A percentile compares a stretch with the other conserved stretches of the same genome.
These are phyloP conservation scores for Claviceps africana DNA, from an alignment of 2,329 filamentous ascomycete species.

Conservation along the genomic window DNA sequence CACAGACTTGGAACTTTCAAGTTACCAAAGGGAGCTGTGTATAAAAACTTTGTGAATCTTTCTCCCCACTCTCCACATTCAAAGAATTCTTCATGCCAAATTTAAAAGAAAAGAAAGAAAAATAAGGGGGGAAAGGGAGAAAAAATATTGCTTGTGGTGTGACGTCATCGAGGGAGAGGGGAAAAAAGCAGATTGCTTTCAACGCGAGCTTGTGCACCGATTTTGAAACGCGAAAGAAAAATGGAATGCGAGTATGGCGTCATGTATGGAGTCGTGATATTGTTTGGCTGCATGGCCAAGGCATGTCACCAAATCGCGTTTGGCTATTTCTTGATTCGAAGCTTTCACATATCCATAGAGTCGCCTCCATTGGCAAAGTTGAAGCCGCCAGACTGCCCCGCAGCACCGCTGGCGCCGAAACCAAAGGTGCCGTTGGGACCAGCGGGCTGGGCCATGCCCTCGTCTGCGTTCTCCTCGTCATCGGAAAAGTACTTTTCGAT, in stretches of 20 bases:
- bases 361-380: slow-evolving; percentile 71
- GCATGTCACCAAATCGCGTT: not conserved
- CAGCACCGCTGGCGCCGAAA: slow-evolving; percentile 51
- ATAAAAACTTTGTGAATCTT: slow-evolving; percentile 9
- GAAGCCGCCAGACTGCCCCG: slow-evolving; percentile 62
- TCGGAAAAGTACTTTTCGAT: slow-evolving; percentile 99
- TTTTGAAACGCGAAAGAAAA: slow-evolving; percentile 5
- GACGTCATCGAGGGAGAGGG: slow-evolving; percentile 16
- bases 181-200: slow-evolving; percentile 12
- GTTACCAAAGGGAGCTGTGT: slow-evolving; percentile 43
- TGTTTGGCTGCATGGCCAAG: not conserved
- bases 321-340: not conserved
- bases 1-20: slow-evolving; percentile 51
- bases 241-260: slow-evolving; percentile 5
- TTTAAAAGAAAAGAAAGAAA: not conserved
- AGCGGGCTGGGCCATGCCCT: slow-evolving; percentile 57
- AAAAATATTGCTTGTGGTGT: slow-evolving; percentile 15
- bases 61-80: slow-evolving; percentile 12
- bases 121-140: not conserved
- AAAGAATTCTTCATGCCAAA: slow-evolving; percentile 25
- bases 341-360: slow-evolving; percentile 52
- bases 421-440: slow-evolving; percentile 62
- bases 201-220: slow-evolving; percentile 10
- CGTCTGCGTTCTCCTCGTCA: slow-evolving; percentile 86
- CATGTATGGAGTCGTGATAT: not conserved